Evolutionary conservation across 805 yeast species (phyloP).

Genomic region (Saccharomycopsis sp.): DNA sequence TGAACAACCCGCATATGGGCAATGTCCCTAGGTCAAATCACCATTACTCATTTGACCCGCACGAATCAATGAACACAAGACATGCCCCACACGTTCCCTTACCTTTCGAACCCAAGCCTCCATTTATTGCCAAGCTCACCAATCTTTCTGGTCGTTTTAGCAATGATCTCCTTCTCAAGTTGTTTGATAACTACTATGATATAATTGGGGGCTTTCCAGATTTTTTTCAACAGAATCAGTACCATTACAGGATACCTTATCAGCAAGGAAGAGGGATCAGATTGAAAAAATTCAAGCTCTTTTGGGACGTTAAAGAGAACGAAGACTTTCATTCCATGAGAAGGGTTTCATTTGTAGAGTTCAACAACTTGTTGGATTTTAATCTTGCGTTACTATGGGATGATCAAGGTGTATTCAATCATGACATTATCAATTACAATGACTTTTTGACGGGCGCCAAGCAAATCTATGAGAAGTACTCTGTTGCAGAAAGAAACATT

Average conservation of each 20-base stretch:
- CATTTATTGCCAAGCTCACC: slow-evolving; percentile 55
- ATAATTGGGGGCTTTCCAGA: slow-evolving; percentile 26
- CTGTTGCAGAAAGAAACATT: not conserved
- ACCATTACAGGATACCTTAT: slow-evolving; percentile 12
- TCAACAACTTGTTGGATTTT: slow-evolving; percentile 42
- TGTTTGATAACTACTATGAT: slow-evolving; percentile 20
- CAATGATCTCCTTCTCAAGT: slow-evolving; percentile 12
- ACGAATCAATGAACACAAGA: too few relatives aligned
- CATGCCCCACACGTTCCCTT: too few relatives aligned
- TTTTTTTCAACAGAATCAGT: slow-evolving; percentile 46
- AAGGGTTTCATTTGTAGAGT: slow-evolving; percentile 58
- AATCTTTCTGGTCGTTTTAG: slow-evolving; percentile 50
- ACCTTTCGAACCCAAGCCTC: slow-evolving; percentile 35
- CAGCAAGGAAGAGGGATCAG: slow-evolving; percentile 39
- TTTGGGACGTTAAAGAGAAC: slow-evolving; percentile 38
- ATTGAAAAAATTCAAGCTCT: slow-evolving; percentile 49
- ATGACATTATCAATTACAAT: slow-evolving; percentile 13
- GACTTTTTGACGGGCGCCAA: slow-evolving; percentile 14
- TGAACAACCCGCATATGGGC: not conserved
- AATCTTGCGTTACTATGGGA: slow-evolving; percentile 19
- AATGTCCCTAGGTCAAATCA: not conserved
- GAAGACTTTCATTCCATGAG: slow-evolving; percentile 22
- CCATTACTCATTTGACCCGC: not conserved
- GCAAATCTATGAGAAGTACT: slow-evolving; percentile 2
- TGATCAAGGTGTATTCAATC: slow-evolving; percentile 16